Conservation (phyloP, 2,329 filamentous ascomycete species). For the Neonectria ditissima region DNA sequence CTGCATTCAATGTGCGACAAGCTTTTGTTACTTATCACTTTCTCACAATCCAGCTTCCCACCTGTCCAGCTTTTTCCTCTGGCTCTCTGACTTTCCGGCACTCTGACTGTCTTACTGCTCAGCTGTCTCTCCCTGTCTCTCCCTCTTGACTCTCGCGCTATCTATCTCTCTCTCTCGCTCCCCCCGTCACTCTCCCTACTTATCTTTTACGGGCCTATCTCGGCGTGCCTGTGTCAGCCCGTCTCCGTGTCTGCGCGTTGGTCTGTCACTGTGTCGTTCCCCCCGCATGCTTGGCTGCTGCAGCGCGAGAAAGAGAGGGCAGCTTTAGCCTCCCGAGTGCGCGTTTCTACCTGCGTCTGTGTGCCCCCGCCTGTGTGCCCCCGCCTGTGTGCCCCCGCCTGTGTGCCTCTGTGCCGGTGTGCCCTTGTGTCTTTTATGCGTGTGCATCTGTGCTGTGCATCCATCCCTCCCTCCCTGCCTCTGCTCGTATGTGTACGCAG, state of each 20-base stretch:
- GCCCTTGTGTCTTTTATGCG: background rate
- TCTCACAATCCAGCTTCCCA: background rate
- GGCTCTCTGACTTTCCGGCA: background rate
- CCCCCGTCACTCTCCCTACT: background rate
- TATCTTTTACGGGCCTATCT: background rate
- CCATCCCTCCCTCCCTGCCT: slow-evolving; percentile 1
- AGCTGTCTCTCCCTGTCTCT: background rate
- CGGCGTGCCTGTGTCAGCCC: background rate
- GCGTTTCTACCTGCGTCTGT: background rate
- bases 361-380: too few relatives aligned
- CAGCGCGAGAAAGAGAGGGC: background rate
- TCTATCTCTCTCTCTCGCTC: background rate
- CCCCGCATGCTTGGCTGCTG: background rate
- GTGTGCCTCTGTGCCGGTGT: background rate
- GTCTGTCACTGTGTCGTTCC: background rate
- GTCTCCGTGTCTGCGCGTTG: background rate
- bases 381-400: background rate
- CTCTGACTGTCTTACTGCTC: background rate
- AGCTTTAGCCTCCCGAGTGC: background rate
- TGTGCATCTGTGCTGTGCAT: background rate
- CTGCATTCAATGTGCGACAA: background rate
- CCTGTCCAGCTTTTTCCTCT: background rate
- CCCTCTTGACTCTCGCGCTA: background rate
- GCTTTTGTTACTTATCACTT: background rate
- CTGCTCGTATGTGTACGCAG: background rate